Conservation (phyloP, 1,284 basidiomycete species). For the Leccinum ambiguum region DNA sequence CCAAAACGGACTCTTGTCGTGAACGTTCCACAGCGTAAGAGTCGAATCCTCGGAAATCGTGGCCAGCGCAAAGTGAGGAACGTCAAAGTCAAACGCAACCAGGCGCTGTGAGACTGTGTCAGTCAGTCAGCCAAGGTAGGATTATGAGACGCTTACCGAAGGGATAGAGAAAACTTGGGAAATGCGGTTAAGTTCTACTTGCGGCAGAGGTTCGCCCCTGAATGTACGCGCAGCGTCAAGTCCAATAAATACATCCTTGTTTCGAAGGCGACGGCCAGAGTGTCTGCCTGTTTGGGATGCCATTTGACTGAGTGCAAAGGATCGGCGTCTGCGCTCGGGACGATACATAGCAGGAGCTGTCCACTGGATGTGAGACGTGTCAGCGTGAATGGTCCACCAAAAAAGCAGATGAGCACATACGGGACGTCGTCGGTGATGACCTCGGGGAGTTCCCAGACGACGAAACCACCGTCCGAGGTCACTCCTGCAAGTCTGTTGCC, state of each 20-base stretch:
- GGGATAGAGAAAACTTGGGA: conserved; percentile 63
- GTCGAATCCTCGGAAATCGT: conserved; percentile 79
- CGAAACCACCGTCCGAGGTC: conserved; percentile 81
- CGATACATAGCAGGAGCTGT: conserved; percentile 65
- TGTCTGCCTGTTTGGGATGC: conserved; percentile 75
- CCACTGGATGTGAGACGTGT: conserved; percentile 45
- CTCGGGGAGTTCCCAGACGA: conserved; percentile 82
- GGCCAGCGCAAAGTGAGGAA: conserved; percentile 67
- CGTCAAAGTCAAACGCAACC: conserved; percentile 80
- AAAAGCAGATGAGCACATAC: conserved; percentile 45
- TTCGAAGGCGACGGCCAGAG: conserved; percentile 76
- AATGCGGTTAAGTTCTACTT: conserved; percentile 64
- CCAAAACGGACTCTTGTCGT: conserved; percentile 70
- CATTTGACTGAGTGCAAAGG: conserved; percentile 78
- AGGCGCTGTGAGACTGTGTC: conserved; percentile 50
- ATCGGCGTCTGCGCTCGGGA: conserved; percentile 55
- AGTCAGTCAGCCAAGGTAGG: conserved; percentile 1
- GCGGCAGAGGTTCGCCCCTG: conserved; percentile 60
- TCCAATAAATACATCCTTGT: conserved; percentile 73
- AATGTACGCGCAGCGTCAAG: conserved; percentile 59
- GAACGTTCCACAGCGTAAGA: conserved; percentile 75
- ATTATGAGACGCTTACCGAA: conserved; percentile 49
- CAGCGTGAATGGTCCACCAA: conserved; percentile 10
- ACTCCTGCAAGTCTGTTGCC: conserved; percentile 81
- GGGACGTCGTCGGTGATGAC: conserved; percentile 80